These are phyloP conservation scores for Globisporangium ultimum DNA, from an alignment of 352 stramenopile genomes.

Conservation along the genomic window DNA sequence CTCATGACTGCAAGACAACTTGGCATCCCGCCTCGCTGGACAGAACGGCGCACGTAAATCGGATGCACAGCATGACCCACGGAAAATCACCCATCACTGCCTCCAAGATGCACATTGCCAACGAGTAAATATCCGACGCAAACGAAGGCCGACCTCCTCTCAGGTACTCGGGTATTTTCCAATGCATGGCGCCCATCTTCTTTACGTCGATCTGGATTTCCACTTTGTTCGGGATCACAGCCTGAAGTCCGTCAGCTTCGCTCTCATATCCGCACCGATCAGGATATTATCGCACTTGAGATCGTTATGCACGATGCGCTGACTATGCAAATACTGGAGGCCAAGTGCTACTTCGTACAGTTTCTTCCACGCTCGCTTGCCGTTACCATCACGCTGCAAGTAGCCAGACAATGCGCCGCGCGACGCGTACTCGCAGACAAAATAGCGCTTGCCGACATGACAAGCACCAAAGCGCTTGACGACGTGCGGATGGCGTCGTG, in stretches of 20 bases:
- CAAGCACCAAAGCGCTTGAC: slow-evolving; percentile 31
- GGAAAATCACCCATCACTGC: too few species aligned
- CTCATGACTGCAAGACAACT: too few species aligned
- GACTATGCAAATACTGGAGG: slow-evolving; percentile 19
- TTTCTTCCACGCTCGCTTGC: slow-evolving; percentile 15
- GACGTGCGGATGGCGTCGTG: slow-evolving; percentile 24
- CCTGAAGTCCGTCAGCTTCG: slow-evolving; percentile 22
- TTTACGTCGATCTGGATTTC: not conserved
- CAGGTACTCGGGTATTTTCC: not conserved
- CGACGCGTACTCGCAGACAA: slow-evolving; percentile 28
- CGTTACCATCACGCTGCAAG: slow-evolving; percentile 7
- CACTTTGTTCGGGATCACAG: not conserved
- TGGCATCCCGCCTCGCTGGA: too few species aligned
- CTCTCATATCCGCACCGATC: slow-evolving; percentile 15
- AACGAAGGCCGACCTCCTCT: not conserved
- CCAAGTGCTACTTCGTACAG: slow-evolving; percentile 22
- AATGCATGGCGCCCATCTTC: not conserved
- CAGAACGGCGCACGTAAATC: too few species aligned
- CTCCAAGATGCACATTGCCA: not conserved
- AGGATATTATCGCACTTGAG: slow-evolving; percentile 21
- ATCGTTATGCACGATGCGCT: slow-evolving; percentile 18
- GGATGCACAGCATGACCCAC: too few species aligned
- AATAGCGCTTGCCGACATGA: slow-evolving; percentile 29
- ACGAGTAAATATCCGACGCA: slow-evolving; percentile 5
- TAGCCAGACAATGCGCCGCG: slow-evolving; percentile 22